Percentiles rank a stretch among this genome's conserved stretches.
These are phyloP conservation scores for Rubia balearica DNA, from an alignment of 305 asterid genomes.

Conservation along the genomic window DNA sequence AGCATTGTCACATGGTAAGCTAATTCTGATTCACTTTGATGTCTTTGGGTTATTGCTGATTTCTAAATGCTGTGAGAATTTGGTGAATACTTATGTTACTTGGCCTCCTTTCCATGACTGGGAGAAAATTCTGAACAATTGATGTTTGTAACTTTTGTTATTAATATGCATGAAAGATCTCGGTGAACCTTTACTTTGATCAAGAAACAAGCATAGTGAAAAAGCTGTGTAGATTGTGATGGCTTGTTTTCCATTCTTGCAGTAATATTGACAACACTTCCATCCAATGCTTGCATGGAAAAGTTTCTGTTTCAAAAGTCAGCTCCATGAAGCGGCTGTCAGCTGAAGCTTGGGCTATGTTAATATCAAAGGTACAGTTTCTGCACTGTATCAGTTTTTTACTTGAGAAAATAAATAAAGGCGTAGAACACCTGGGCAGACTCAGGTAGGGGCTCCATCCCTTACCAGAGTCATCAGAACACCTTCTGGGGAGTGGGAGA, in stretches of 20 bases:
- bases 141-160: neutral
- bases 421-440: no score
- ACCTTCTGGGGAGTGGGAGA: no score
- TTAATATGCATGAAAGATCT: neutral
- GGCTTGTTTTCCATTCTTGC: slow-evolving; percentile 27
- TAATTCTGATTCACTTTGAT: slow-evolving; percentile 7
- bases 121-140: neutral
- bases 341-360: slow-evolving; percentile 75
- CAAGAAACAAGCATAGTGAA: neutral
- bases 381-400: slow-evolving; percentile 3
- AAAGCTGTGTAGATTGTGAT: slow-evolving; percentile 4
- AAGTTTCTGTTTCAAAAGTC: slow-evolving; percentile 69
- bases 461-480: no score
- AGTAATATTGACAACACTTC: slow-evolving; percentile 81
- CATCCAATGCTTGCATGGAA: slow-evolving; percentile 78
- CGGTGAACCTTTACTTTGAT: neutral
- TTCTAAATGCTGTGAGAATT: neutral
- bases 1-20: slow-evolving; percentile 60
- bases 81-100: neutral
- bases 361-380: slow-evolving; percentile 63
- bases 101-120: neutral
- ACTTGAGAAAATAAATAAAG: neutral
- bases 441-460: no score
- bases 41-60: neutral
- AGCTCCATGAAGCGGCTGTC: slow-evolving; percentile 80